phyloP scores from a whole-genome alignment of 164 flowering plant genomes.

The Buxus sempervirens region DNA sequence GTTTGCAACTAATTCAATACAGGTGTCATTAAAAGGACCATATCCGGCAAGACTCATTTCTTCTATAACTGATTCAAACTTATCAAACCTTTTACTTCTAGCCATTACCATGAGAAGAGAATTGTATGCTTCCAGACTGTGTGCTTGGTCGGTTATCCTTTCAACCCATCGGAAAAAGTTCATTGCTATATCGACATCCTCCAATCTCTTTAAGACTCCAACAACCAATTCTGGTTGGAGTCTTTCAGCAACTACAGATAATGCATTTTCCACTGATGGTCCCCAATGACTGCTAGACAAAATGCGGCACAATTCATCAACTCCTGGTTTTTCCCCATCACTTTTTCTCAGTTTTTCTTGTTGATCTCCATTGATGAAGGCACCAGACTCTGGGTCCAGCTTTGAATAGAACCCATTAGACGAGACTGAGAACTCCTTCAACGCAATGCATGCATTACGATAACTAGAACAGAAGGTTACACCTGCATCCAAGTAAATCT shows the following conservation, averaged over 20 bases:
- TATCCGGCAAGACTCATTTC: slow-evolving; percentile 70
- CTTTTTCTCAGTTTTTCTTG: slow-evolving; percentile 4
- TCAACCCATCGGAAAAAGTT: slow-evolving; percentile 63
- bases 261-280: slow-evolving; percentile 44
- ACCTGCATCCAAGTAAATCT: background rate
- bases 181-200: slow-evolving; percentile 42
- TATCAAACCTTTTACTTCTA: slow-evolving; percentile 33
- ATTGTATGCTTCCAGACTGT: slow-evolving; percentile 54
- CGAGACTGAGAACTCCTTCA: background rate
- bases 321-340: slow-evolving; percentile 26
- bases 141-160: slow-evolving; percentile 35
- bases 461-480: background rate
- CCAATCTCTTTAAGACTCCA: slow-evolving; percentile 53
- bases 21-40: slow-evolving; percentile 39
- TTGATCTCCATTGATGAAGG: background rate
- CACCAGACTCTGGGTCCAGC: background rate
- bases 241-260: slow-evolving; percentile 22
- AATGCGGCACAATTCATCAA: slow-evolving; percentile 38
- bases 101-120: slow-evolving; percentile 56
- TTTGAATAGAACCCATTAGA: background rate
- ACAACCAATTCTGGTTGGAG: slow-evolving; percentile 43
- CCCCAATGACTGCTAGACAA: slow-evolving; percentile 59
- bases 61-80: slow-evolving; percentile 46
- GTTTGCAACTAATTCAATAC: slow-evolving; percentile 40
- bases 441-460: no score